These are phyloP conservation scores for Picochlorum sp. DNA, from an alignment of 139 green algal species.

Conservation along the genomic window DNA sequence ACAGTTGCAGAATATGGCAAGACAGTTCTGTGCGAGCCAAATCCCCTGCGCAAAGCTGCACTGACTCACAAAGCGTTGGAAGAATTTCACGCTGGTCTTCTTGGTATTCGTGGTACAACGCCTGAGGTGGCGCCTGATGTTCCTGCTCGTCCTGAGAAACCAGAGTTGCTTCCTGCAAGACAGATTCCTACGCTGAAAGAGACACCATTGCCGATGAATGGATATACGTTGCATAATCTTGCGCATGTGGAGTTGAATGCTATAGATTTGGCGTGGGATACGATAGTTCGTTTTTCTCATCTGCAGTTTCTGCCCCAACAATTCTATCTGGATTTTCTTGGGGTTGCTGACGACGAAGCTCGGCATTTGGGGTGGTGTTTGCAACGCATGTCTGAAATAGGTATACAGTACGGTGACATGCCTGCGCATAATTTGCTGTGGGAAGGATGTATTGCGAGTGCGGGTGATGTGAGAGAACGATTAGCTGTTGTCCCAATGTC, in stretches of 20 bases:
- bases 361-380: slow-evolving; percentile 68
- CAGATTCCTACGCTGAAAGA: slow-evolving; percentile 28
- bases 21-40: slow-evolving; percentile 41
- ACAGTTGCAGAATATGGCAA: slow-evolving; percentile 19
- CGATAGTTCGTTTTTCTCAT: slow-evolving; percentile 54
- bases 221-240: slow-evolving; percentile 67
- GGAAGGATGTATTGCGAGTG: slow-evolving; percentile 33
- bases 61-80: slow-evolving; percentile 48
- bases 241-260: slow-evolving; percentile 80
- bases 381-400: slow-evolving; percentile 61
- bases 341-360: slow-evolving; percentile 73
- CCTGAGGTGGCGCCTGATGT: slow-evolving; percentile 15
- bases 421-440: slow-evolving; percentile 73
- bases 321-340: slow-evolving; percentile 77
- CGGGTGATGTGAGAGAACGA: slow-evolving; percentile 34
- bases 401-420: slow-evolving; percentile 60
- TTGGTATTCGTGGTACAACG: slow-evolving; percentile 15
- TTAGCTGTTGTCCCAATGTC: slow-evolving; percentile 75
- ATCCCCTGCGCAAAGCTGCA: slow-evolving; percentile 47
- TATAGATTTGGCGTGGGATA: slow-evolving; percentile 83
- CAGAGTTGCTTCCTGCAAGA: slow-evolving; percentile 35
- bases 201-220: slow-evolving; percentile 35
- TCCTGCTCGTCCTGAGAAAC: slow-evolving; percentile 41
- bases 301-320: slow-evolving; percentile 21
- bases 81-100: slow-evolving; percentile 34